Percentiles rank a stretch among this genome's conserved stretches.
Evolutionary conservation across 805 yeast species (phyloP).

Genomic region (Ogataea glucozyma): DNA sequence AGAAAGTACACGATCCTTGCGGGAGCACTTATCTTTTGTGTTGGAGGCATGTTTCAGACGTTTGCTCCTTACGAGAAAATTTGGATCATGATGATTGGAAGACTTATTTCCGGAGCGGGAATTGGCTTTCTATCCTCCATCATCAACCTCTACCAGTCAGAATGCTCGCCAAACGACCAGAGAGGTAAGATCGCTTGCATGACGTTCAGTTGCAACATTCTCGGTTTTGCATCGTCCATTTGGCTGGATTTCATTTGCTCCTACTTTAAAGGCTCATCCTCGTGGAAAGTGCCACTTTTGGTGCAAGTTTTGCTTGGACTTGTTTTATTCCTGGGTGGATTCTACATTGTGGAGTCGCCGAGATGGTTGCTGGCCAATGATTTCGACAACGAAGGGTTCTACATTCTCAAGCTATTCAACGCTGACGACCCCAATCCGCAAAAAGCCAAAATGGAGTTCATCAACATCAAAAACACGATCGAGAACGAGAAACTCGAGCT

Average conservation of each 20-base stretch:
- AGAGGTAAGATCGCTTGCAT: constrained; percentile 85
- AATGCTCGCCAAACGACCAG: constrained; percentile 83
- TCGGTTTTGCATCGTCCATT: constrained; percentile 79
- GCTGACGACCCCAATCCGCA: constrained; percentile 27
- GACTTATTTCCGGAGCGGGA: constrained; percentile 82
- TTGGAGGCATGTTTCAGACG: constrained; percentile 76
- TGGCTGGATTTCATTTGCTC: constrained; percentile 85
- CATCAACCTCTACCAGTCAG: constrained; percentile 87
- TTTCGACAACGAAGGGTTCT: constrained; percentile 54
- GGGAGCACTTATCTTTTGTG: constrained; percentile 72
- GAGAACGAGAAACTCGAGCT: constrained; percentile 22
- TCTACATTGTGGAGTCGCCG: constrained; percentile 82
- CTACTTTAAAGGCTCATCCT: constrained; percentile 55
- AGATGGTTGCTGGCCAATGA: constrained; percentile 83
- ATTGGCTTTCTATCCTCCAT: constrained; percentile 83
- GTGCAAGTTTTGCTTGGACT: constrained; percentile 73
- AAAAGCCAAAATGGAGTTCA: constrained; percentile 42
- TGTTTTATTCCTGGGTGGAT: constrained; percentile 67
- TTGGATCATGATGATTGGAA: constrained; percentile 63
- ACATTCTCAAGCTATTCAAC: constrained; percentile 37
- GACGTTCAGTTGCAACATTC: constrained; percentile 82
- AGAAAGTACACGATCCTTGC: constrained; percentile 70
- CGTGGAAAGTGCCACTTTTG: constrained; percentile 81
- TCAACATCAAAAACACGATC: constrained; percentile 43
- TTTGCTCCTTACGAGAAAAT: constrained; percentile 46